These are phyloP conservation scores for Phellopilus nigrolimitatus DNA, from an alignment of 1,284 basidiomycete species.

Conservation along the genomic window DNA sequence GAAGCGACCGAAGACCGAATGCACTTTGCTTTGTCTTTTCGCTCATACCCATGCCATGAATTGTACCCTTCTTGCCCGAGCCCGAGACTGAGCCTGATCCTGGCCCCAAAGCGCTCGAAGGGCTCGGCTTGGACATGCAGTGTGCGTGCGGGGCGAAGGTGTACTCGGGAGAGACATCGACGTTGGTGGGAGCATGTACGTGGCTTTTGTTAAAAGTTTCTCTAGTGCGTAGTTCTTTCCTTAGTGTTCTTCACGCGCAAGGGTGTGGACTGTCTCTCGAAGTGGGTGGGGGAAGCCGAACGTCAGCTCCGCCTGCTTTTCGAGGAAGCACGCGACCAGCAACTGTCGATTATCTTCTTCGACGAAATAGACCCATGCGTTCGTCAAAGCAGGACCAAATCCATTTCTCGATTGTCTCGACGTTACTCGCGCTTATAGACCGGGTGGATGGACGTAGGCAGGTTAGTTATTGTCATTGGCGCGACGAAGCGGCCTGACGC, in stretches of 20 bases:
- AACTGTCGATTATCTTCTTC: slow-evolving; percentile 96
- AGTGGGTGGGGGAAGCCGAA: slow-evolving; percentile 99
- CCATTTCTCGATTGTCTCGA: slow-evolving; percentile 96
- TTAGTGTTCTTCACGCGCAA: slow-evolving; percentile 99
- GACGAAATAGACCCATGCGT: slow-evolving; percentile 99
- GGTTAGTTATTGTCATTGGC: slow-evolving; percentile 97
- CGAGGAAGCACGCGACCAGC: slow-evolving; percentile 90
- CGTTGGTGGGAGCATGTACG: slow-evolving; percentile 86
- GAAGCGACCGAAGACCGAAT: no score
- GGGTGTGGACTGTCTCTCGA: slow-evolving; percentile 95
- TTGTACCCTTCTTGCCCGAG: no score
- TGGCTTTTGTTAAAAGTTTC: slow-evolving; percentile 21
- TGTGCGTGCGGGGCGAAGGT: no score
- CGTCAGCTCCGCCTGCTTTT: slow-evolving; percentile 93
- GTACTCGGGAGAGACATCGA: no score
- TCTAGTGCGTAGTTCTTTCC: slow-evolving; percentile 8
- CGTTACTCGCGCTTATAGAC: slow-evolving; percentile 96
- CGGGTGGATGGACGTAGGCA: slow-evolving; percentile 99
- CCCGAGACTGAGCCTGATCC: no score
- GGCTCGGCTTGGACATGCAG: no score
- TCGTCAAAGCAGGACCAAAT: slow-evolving; percentile 99
- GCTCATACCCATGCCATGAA: no score
- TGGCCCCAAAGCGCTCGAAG: no score
- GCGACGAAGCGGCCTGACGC: slow-evolving; percentile 98
- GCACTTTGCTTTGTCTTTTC: no score